These are phyloP conservation scores for Saprolegnia parasitica DNA, from an alignment of 352 stramenopile genomes.

Conservation along the genomic window DNA sequence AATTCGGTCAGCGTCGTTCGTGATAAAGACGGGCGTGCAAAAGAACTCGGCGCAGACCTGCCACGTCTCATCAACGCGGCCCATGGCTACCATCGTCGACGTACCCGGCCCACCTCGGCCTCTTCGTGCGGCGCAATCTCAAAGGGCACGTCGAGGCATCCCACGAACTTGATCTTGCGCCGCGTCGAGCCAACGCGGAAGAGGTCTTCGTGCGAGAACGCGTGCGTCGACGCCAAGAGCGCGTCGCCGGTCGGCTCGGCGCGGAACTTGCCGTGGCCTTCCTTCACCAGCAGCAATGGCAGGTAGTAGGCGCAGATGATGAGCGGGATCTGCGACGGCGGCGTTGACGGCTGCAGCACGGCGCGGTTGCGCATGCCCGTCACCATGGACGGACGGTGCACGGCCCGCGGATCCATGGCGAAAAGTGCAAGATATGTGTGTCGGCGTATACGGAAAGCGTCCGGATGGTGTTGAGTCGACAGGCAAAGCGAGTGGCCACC, in stretches of 20 bases:
- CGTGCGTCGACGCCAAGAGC: conserved; percentile 70
- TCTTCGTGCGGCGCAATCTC: conserved; percentile 45
- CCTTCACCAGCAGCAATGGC: not conserved
- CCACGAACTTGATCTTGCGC: conserved; percentile 69
- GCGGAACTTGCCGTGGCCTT: not conserved
- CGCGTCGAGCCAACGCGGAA: conserved; percentile 36
- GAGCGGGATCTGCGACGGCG: not conserved
- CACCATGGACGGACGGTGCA: not conserved
- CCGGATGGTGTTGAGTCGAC: not conserved
- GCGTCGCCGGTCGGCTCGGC: conserved; percentile 39
- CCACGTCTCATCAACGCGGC: not conserved
- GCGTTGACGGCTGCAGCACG: not conserved
- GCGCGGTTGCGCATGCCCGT: not conserved
- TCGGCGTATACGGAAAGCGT: not conserved
- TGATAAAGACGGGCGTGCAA: conserved; percentile 64
- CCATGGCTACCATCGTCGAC: too few relatives aligned
- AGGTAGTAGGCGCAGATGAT: conserved; percentile 2
- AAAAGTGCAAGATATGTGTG: not conserved
- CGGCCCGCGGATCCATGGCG: not conserved
- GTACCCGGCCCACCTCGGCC: conserved; percentile 41
- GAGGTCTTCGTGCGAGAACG: conserved; percentile 67
- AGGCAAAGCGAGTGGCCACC: not conserved
- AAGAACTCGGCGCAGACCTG: conserved; percentile 37
- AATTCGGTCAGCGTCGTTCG: conserved; percentile 30
- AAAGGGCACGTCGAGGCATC: conserved; percentile 47